Evolutionary conservation across 2,329 filamentous ascomycete genomes (phyloP).

Genomic region (Raffaelea deltoideospora): DNA sequence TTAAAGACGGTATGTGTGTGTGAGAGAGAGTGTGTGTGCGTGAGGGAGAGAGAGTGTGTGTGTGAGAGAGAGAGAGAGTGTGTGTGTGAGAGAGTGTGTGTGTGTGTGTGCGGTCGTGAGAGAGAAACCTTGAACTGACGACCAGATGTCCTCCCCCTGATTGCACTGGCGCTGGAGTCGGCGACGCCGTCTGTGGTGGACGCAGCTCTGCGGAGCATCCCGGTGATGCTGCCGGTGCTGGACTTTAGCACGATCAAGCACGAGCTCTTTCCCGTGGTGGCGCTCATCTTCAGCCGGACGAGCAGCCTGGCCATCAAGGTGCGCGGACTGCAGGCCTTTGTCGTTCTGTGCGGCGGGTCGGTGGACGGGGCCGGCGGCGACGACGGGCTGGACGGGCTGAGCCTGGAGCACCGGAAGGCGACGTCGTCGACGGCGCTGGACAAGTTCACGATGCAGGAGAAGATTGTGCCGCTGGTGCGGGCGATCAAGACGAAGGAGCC

Average conservation of each 20-base stretch:
- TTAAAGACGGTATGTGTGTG: slow-evolving; percentile 63
- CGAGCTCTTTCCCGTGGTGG: slow-evolving; percentile 86
- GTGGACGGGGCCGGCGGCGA: slow-evolving; percentile 30
- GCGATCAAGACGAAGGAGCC: slow-evolving; percentile 97
- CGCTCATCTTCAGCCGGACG: slow-evolving; percentile 80
- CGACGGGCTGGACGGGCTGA: slow-evolving; percentile 65
- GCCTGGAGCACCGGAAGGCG: slow-evolving; percentile 39
- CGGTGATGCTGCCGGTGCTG: slow-evolving; percentile 68
- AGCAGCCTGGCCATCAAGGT: slow-evolving; percentile 92
- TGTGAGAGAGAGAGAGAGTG: too few species aligned
- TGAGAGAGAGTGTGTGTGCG: too few species aligned
- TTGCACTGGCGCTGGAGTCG: slow-evolving; percentile 72
- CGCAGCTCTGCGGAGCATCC: slow-evolving; percentile 63
- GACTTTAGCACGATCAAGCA: slow-evolving; percentile 97
- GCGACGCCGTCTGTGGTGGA: slow-evolving; percentile 82
- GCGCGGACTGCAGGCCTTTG: slow-evolving; percentile 77
- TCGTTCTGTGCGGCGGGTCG: slow-evolving; percentile 72
- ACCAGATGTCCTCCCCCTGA: slow-evolving; percentile 72
- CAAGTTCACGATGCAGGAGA: slow-evolving; percentile 97
- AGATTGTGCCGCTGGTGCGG: slow-evolving; percentile 78
- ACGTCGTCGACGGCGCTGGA: slow-evolving; percentile 69
- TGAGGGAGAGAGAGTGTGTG: too few species aligned
- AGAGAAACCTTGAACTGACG: too few species aligned
- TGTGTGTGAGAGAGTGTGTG: too few species aligned
- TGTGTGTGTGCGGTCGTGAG: too few species aligned